Evolutionary conservation across 2,329 filamentous ascomycete genomes (phyloP).

Genomic region (Shiraia bambusicola): DNA sequence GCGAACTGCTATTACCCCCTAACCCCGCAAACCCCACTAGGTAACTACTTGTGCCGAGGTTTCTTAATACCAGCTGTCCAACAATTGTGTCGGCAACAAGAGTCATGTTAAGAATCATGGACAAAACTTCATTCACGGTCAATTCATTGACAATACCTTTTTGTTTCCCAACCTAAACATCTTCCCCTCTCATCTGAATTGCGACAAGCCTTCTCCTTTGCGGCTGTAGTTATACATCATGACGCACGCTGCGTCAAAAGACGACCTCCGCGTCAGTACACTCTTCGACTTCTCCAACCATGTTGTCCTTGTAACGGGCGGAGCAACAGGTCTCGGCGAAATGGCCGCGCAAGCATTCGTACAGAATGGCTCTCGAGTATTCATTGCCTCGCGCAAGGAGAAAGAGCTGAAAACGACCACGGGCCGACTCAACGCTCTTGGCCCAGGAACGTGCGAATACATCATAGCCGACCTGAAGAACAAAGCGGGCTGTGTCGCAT

Average conservation of each 20-base stretch:
- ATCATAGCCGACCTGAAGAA: constrained; percentile 56
- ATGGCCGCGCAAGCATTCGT: constrained; percentile 59
- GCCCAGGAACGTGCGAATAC: constrained; percentile 54
- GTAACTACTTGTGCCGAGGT: constrained; percentile 18
- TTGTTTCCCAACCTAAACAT: background rate
- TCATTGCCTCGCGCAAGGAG: constrained; percentile 57
- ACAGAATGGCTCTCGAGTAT: constrained; percentile 55
- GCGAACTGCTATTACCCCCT: background rate
- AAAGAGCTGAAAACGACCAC: constrained; percentile 52
- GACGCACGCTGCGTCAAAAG: constrained; percentile 34
- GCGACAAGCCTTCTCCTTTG: too few species aligned
- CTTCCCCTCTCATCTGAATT: constrained; percentile 1
- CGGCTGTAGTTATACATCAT: constrained; percentile 22
- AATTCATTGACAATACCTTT: constrained; percentile 1
- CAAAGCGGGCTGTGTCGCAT: constrained; percentile 52
- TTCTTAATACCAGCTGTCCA: constrained; percentile 12
- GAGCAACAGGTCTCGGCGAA: constrained; percentile 55
- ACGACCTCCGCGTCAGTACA: constrained; percentile 35
- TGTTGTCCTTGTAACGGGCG: constrained; percentile 54
- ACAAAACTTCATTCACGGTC: constrained; percentile 1
- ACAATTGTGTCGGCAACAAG: constrained; percentile 12
- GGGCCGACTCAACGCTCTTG: constrained; percentile 52
- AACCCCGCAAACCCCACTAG: constrained; percentile 5
- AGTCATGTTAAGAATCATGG: constrained; percentile 24
- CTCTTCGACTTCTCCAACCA: constrained; percentile 42